Evolutionary conservation across 2,329 filamentous ascomycete species (phyloP).

Genomic region (Exophiala oligosperma): DNA sequence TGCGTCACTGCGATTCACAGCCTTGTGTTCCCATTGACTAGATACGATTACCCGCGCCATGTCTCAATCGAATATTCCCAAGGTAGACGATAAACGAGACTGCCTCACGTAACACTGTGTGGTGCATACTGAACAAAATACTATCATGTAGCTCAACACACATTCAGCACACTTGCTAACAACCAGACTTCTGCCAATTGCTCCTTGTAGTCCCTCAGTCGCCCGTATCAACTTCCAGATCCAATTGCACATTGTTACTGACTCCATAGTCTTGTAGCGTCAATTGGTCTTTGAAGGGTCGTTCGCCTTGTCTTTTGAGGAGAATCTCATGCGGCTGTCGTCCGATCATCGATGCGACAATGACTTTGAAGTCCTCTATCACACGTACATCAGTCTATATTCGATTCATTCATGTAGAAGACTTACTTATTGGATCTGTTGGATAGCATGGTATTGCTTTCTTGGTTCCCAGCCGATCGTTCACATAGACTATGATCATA

Average conservation of each 20-base stretch:
- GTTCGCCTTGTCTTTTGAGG: slow-evolving; percentile 85
- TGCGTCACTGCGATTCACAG: slow-evolving; percentile 10
- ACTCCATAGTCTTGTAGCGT: slow-evolving; percentile 92
- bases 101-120: too few relatives aligned
- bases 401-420: not conserved
- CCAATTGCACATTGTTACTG: slow-evolving; percentile 73
- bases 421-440: slow-evolving; percentile 70
- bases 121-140: too few relatives aligned
- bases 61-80: not conserved
- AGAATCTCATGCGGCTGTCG: slow-evolving; percentile 88
- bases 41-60: not conserved
- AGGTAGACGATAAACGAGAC: too few relatives aligned
- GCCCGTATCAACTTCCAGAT: slow-evolving; percentile 51
- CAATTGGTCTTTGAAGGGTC: slow-evolving; percentile 89
- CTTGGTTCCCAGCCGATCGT: slow-evolving; percentile 95
- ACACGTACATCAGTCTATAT: slow-evolving; percentile 14
- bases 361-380: slow-evolving; percentile 75
- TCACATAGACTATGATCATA: slow-evolving; percentile 93
- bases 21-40: not conserved
- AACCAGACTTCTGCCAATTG: too few relatives aligned
- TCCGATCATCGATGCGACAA: slow-evolving; percentile 86
- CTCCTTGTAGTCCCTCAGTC: slow-evolving; percentile 35
- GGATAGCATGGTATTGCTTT: slow-evolving; percentile 87
- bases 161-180: too few relatives aligned
- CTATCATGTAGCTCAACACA: too few relatives aligned